phyloP scores from a whole-genome alignment of 352 stramenopile genomes.

The Aphanomyces invadans region DNA sequence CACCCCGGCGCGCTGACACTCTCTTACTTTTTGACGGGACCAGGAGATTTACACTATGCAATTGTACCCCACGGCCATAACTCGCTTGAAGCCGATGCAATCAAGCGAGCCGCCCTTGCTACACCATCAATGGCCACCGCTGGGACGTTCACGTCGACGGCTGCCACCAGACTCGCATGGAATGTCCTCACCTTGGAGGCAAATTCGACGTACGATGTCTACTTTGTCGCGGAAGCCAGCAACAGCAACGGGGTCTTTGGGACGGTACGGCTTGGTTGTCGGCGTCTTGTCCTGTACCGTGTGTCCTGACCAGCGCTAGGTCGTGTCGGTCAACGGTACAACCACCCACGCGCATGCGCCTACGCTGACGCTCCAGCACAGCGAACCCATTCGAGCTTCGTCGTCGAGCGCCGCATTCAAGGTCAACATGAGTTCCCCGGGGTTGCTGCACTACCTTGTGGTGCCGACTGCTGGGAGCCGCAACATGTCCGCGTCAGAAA shows the following conservation, averaged over 20 bases:
- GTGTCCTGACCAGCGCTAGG: neutral
- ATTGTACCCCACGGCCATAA: slow-evolving; percentile 38
- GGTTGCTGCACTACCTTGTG: slow-evolving; percentile 20
- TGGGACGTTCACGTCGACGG: slow-evolving; percentile 37
- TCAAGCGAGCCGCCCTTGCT: slow-evolving; percentile 38
- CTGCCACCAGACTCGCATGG: slow-evolving; percentile 48
- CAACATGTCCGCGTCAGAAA: slow-evolving; percentile 9
- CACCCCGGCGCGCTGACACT: slow-evolving; percentile 41
- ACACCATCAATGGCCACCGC: slow-evolving; percentile 26
- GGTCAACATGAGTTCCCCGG: slow-evolving; percentile 1
- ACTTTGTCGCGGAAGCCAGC: slow-evolving; percentile 68
- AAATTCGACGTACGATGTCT: slow-evolving; percentile 76
- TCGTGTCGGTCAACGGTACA: slow-evolving; percentile 54
- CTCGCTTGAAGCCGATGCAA: slow-evolving; percentile 35
- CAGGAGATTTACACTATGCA: slow-evolving; percentile 62
- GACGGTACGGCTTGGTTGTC: no score
- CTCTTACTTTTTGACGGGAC: slow-evolving; percentile 63
- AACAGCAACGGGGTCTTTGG: slow-evolving; percentile 76
- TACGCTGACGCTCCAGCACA: slow-evolving; percentile 25
- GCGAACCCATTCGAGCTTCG: neutral
- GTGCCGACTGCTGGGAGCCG: slow-evolving; percentile 4
- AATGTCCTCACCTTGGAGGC: slow-evolving; percentile 34
- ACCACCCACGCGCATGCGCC: slow-evolving; percentile 49
- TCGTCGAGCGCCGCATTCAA: slow-evolving; percentile 4
- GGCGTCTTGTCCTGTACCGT: no score